Percentiles rank a stretch among this genome's conserved stretches.
These are phyloP conservation scores for Pseudocercospora crystallina DNA, from an alignment of 2,329 filamentous ascomycete genomes.

Conservation along the genomic window DNA sequence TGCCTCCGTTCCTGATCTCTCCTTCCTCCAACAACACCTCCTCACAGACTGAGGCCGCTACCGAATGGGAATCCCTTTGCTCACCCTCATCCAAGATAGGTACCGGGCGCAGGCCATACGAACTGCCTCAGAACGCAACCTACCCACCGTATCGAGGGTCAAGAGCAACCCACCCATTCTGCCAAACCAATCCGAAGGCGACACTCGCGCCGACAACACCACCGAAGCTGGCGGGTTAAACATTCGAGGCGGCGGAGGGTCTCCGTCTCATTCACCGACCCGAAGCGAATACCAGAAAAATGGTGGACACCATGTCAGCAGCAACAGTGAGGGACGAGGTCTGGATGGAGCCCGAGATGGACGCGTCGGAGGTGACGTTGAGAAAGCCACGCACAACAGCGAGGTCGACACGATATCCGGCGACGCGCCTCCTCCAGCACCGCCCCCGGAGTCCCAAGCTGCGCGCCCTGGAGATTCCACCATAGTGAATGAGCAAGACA, in stretches of 20 bases:
- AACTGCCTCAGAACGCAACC: conserved; percentile 16
- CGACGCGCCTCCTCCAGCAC: conserved; percentile 34
- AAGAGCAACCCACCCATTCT: conserved; percentile 6
- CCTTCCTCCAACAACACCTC: conserved; percentile 10
- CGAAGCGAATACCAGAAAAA: conserved; percentile 3
- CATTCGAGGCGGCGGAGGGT: conserved; percentile 27
- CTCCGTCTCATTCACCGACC: conserved; percentile 26
- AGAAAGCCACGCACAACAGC: conserved; percentile 28
- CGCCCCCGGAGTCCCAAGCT: conserved; percentile 48
- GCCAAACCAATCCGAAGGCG: conserved; percentile 6
- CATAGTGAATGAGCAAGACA: conserved; percentile 43
- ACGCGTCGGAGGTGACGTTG: conserved; percentile 19
- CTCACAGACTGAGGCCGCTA: conserved; percentile 12
- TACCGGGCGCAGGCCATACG: conserved; percentile 12
- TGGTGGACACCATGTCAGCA: conserved; percentile 14
- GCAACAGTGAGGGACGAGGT: conserved; percentile 18
- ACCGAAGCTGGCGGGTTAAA: conserved; percentile 36
- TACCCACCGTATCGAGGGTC: conserved; percentile 8
- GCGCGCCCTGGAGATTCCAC: conserved; percentile 54
- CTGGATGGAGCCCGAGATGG: conserved; percentile 32
- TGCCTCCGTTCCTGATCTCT: not conserved
- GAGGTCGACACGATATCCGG: conserved; percentile 22
- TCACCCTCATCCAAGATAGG: conserved; percentile 17
- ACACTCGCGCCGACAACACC: conserved; percentile 20
- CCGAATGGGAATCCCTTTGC: conserved; percentile 19